Base-by-base conservation (phyloP, 345 rosid genomes). In the Orychophragmus violaceus region DNA sequence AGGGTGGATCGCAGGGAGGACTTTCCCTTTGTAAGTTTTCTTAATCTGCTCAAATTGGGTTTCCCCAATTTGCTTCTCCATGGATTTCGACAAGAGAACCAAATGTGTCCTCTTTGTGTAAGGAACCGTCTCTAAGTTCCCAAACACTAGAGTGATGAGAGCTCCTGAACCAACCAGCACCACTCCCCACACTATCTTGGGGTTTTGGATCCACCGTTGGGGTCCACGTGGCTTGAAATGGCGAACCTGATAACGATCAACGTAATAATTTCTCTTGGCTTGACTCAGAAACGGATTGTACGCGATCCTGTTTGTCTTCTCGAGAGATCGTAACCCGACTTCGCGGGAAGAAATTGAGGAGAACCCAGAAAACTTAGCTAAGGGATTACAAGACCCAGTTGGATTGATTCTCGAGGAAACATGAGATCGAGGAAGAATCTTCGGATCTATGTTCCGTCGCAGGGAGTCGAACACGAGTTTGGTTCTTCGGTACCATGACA, bases 61-160 rank as follows among this genome's bases (percentile, higher is more conserved):
- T 74, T 94, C 96, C 0, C 95, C 99, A 1, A 88, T 29, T 59
- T 39, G 64, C 63, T 71, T 85, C 90, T 94, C 97, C 78, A 80
- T 19, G 45, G 77, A 54, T 79, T 76, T 81, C 0, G 96, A 83
- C 70, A 88, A 69, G 51, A 90, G 89, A 67, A 94, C 89, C 18
- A 91, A 84, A 75, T 91, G 96, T 16, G 56, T 85, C 66, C 97
- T 41, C 71, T 91, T 90, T 4, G 99, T 85, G 65, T 94, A 94
- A 22, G 93, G 99, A 19, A 94, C 79, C 0, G 85, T 91, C 82
- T 94, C 99, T 22, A 81, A 73, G 68, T 87, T 81, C 24, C 97
- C 96, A 17, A 72, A 82, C 65, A 78, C 85, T 1, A 94, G 61
- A 18, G 88, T 85, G 65, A 90, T 53, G 5, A 81, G 24, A 55